phyloP scores from a whole-genome alignment of 805 yeast species.

The Cyberlindnera maclurae region DNA sequence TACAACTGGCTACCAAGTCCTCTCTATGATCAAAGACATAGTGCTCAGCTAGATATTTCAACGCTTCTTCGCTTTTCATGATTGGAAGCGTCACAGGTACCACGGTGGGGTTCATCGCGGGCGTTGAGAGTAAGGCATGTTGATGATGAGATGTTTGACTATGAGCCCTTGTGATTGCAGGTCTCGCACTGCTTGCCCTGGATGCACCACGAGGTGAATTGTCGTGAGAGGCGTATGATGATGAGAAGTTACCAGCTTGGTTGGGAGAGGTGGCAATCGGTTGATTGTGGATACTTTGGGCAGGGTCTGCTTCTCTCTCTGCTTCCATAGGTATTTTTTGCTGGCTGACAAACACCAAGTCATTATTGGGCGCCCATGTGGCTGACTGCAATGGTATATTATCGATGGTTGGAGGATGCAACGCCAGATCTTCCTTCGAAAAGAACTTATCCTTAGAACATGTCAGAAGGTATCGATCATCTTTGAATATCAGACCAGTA shows the following conservation, averaged over 20 bases:
- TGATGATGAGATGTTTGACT: slow-evolving; percentile 13
- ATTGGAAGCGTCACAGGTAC: slow-evolving; percentile 22
- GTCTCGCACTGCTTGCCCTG: slow-evolving; percentile 18
- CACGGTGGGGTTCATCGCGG: slow-evolving; percentile 17
- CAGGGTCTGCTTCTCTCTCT: background rate
- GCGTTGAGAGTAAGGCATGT: slow-evolving; percentile 5
- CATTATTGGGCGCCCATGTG: slow-evolving; percentile 52
- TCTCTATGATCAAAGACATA: slow-evolving; percentile 39
- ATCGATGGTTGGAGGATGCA: slow-evolving; percentile 38
- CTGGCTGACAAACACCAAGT: slow-evolving; percentile 47
- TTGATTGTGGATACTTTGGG: slow-evolving; percentile 10
- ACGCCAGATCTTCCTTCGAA: slow-evolving; percentile 39
- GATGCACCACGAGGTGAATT: slow-evolving; percentile 20
- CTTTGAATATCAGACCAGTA: slow-evolving; percentile 52
- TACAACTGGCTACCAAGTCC: slow-evolving; percentile 44
- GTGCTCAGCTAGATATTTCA: slow-evolving; percentile 42
- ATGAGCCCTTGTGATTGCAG: slow-evolving; percentile 12
- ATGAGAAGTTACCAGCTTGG: background rate
- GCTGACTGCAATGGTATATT: slow-evolving; percentile 44
- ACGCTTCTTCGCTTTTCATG: slow-evolving; percentile 23
- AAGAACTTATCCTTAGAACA: slow-evolving; percentile 45
- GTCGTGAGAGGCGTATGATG: slow-evolving; percentile 1
- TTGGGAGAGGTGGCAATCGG: slow-evolving; percentile 5
- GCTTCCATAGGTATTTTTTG: slow-evolving; percentile 12
- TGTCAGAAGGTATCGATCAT: slow-evolving; percentile 39